Evolutionary conservation across 495 filamentous ascomycete species (phyloP).

Genomic region (Hypoxylon cercidicola): DNA sequence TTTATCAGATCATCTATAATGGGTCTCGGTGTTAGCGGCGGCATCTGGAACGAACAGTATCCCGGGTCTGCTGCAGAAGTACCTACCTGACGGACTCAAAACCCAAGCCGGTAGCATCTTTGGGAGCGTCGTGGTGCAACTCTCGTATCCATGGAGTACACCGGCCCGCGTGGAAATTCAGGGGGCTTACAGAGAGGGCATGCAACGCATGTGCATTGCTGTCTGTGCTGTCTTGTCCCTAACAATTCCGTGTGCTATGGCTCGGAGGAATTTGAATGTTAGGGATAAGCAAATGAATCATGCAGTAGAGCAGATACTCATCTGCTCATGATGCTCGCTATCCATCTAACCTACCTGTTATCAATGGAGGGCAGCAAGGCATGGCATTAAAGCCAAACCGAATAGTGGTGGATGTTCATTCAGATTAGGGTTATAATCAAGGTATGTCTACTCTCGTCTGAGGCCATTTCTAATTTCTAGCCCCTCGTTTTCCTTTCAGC

Average conservation of each 20-base stretch:
- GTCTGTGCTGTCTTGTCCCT: constrained; percentile 46
- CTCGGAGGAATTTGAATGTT: constrained; percentile 57
- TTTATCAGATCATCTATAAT: constrained; percentile 23
- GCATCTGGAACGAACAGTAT: constrained; percentile 68
- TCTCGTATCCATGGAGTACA: constrained; percentile 55
- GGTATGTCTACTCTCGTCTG: too few relatives aligned
- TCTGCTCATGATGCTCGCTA: too few relatives aligned
- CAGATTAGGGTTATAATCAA: too few relatives aligned
- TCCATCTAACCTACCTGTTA: too few relatives aligned
- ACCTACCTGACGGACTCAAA: constrained; percentile 55
- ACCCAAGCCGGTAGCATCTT: constrained; percentile 52
- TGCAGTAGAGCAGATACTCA: constrained; percentile 3
- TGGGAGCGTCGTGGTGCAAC: constrained; percentile 53
- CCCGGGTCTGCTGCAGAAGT: constrained; percentile 50
- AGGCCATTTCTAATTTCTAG: too few relatives aligned
- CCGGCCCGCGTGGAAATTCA: constrained; percentile 55
- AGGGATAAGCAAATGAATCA: constrained; percentile 47
- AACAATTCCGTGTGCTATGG: constrained; percentile 47
- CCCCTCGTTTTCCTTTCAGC: too few relatives aligned
- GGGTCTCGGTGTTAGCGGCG: constrained; percentile 56
- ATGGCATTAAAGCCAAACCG: too few relatives aligned
- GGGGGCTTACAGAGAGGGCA: constrained; percentile 57
- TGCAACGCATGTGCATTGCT: constrained; percentile 57
- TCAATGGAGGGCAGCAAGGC: too few relatives aligned
- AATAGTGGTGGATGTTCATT: too few relatives aligned